Evolutionary conservation across 129 eudicot species (phyloP), one percentile per base, ranked within the genome.

Genomic region (Artemisia tridentata): DNA sequence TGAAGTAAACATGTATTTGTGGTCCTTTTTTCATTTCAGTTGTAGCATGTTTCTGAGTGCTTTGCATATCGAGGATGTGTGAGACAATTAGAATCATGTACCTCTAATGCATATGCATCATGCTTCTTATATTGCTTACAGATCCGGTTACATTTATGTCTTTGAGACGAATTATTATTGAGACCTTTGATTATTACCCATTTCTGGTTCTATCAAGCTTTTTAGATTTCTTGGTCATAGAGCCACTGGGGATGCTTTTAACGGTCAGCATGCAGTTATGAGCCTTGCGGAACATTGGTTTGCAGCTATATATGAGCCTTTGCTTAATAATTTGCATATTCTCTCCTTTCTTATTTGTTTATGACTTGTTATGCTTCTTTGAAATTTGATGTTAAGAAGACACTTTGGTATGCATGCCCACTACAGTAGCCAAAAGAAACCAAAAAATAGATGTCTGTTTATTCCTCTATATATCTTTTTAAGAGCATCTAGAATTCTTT

Each of bases 201-300:
- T 60, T 60, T 60, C 20, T 60, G 65, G 43, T 60, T 29, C 65
- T 27, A 60, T 27, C 65, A 64, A 66, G 72, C 66, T 68, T 47
- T 41, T 27, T 63, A 48, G 5, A 23, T 54, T 74, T 72, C 68
- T 73, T 50, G 64, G 29, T 51, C 55, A 69, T 67, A 63, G 71
- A 65, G 76, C 55, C 69, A 52, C 45, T 20, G 52, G 47, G 82
- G 76, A 69, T 80, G 84, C 76, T 82, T 73, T 56, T 80, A 65
- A 63, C 23, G 78, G 73, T 67, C 68, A 47, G 46, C 78, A 46
- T 63, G 62, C 65, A n/a, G 47, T 69, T 27, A 20, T 69, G 79
- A 34, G 71, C 23, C 73, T 72, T 82, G 66, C 67, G 65, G 60
- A 60, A 70, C 61, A 76, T 73, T 45, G 80, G 81, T 82, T 64